Base-by-base conservation (phyloP, 2,329 filamentous ascomycete species). In the Aspergillus quadrilineatus region DNA sequence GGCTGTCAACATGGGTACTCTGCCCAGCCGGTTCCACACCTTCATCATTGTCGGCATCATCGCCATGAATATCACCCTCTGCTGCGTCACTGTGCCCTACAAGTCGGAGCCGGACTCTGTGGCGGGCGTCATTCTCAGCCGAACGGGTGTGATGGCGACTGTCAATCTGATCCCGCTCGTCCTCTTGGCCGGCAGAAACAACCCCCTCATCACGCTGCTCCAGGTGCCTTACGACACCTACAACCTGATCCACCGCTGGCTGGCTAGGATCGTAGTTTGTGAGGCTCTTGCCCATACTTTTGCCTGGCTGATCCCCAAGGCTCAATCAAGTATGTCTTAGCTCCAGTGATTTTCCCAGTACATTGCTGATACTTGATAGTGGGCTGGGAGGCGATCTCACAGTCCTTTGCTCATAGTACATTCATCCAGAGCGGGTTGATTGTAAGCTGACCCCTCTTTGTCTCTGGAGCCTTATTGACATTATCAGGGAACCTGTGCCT, bases 271-370 rank as follows among this genome's bases (percentile, higher is more conserved):
- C 50, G 83, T 89, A 41, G 83, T 90, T 26, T 56, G 87, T 1
- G 86, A 93, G 70, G 76, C 82, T n/a, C 65, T 91, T 47, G 79
- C 88, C 12, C 90, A 95, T 74, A 87, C 86, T 2, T 65, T 84
- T 37, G 84, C 85, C 43, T 97, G 92, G 89, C 77, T 85, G 22
- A 82, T 89, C 64, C 90, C 92, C 56, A 87, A 86, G 61, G 79
- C 86, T 14, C 63, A 77, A 39, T 62, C 64, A 44, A 55, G 69
- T 73, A 61, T 45, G 12, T 36, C 29, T 50, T 42, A 8, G 2
- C 45, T 53, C 6, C 26, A 10, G 17, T 15, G n/a, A 10, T 29
- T 9, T 17, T 39, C 41, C 3, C n/a, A 26, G 26, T 47, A 32
- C 15, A 42, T 37, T 9, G 17, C 50, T 52, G 26, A 52, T 37